These are phyloP conservation scores for Epichloe typhina DNA, from an alignment of 2,329 filamentous ascomycete genomes.

Conservation along the genomic window DNA sequence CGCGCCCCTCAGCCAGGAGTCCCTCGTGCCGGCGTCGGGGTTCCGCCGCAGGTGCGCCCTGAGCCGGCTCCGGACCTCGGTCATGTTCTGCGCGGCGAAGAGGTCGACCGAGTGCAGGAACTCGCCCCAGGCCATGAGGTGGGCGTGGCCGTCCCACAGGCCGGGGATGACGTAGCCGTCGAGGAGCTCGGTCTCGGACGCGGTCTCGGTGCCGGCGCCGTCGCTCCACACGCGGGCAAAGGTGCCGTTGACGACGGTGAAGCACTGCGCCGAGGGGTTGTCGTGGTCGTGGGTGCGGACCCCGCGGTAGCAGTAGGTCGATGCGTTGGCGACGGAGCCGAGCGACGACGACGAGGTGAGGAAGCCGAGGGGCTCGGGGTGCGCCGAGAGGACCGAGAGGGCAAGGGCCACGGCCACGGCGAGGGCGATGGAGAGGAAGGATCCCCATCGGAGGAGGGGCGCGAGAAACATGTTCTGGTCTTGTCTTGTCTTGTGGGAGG, in stretches of 20 bases:
- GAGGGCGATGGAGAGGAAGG: slow-evolving; percentile 15
- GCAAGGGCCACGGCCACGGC: slow-evolving; percentile 19
- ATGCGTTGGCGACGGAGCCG: slow-evolving; percentile 1
- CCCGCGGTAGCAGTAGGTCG: slow-evolving; percentile 27
- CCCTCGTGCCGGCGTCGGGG: slow-evolving; percentile 35
- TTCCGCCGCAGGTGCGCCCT: slow-evolving; percentile 35
- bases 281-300: slow-evolving; percentile 24
- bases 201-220: too few species aligned
- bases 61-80: slow-evolving; percentile 40
- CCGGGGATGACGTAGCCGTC: slow-evolving; percentile 49
- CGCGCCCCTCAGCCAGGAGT: slow-evolving; percentile 51
- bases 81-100: slow-evolving; percentile 42
- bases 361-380: slow-evolving; percentile 14
- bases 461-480: neutral
- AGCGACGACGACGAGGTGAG: neutral
- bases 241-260: slow-evolving; percentile 37
- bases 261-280: slow-evolving; percentile 35
- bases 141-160: slow-evolving; percentile 59
- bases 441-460: slow-evolving; percentile 16
- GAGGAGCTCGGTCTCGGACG: neutral
- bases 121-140: slow-evolving; percentile 53
- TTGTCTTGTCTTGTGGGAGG: too few species aligned
- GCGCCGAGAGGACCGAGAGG: slow-evolving; percentile 14
- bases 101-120: slow-evolving; percentile 53
- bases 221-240: slow-evolving; percentile 36